phyloP scores from a whole-genome alignment of 164 flowering plant species.

The Akebia trifoliata region DNA sequence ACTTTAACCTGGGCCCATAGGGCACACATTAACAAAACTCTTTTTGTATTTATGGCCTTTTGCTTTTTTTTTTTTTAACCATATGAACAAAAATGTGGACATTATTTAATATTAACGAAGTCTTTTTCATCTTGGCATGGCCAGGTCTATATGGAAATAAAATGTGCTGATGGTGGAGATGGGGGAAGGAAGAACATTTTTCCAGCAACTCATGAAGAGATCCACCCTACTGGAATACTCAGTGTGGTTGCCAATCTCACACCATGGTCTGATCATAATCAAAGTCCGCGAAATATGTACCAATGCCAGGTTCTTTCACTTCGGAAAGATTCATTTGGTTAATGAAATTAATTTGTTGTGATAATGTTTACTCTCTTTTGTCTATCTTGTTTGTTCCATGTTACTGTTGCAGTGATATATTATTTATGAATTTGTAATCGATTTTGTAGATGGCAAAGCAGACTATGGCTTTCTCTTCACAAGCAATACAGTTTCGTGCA shows the following conservation, averaged over 20 bases:
- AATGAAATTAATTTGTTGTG: too few relatives aligned
- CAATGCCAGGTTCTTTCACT: slow-evolving; percentile 77
- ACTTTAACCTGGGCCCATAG: too few relatives aligned
- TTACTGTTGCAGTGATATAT: too few relatives aligned
- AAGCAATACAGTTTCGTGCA: slow-evolving; percentile 66
- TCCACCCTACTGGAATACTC: slow-evolving; percentile 81
- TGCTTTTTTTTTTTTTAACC: too few relatives aligned
- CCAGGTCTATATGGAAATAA: slow-evolving; percentile 90
- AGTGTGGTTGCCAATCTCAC: slow-evolving; percentile 94
- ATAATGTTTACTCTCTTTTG: too few relatives aligned
- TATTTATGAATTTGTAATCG: background rate
- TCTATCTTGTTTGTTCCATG: too few relatives aligned
- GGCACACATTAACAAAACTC: too few relatives aligned
- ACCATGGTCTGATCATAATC: slow-evolving; percentile 98
- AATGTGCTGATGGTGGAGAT: slow-evolving; percentile 91
- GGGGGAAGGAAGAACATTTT: slow-evolving; percentile 58
- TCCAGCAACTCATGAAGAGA: slow-evolving; percentile 94
- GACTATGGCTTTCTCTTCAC: slow-evolving; percentile 90
- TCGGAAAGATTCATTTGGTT: background rate
- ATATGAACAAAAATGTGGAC: background rate
- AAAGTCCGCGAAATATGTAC: slow-evolving; percentile 98
- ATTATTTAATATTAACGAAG: background rate
- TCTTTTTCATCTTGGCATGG: slow-evolving; percentile 2
- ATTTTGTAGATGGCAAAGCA: slow-evolving; percentile 87
- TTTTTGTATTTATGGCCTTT: too few relatives aligned